phyloP scores from a whole-genome alignment of 305 asterid species.

The Rubia balearica region DNA sequence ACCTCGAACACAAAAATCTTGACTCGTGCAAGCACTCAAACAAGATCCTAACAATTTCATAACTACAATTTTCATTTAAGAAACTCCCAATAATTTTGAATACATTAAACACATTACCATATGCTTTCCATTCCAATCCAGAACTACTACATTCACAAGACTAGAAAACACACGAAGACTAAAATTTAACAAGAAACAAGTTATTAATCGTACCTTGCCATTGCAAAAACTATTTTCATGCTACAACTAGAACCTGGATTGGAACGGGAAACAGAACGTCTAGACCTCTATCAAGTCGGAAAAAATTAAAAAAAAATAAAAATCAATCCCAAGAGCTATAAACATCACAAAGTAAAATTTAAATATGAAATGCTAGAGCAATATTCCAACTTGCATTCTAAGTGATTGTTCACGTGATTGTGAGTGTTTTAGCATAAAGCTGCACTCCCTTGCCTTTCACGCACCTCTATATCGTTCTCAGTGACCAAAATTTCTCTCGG shows the following conservation, averaged over 20 bases:
- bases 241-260: neutral
- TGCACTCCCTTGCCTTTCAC: constrained; percentile 20
- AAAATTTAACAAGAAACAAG: too few species aligned
- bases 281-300: neutral
- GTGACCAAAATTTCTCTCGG: constrained; percentile 60
- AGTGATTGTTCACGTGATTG: too few species aligned
- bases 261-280: too few species aligned
- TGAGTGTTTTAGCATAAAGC: too few species aligned
- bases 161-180: too few species aligned
- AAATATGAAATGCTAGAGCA: neutral
- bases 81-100: neutral
- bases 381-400: neutral
- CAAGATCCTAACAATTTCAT: neutral
- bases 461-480: constrained; percentile 34
- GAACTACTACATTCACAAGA: neutral
- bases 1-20: too few species aligned
- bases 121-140: neutral
- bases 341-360: neutral
- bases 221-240: constrained; percentile 25
- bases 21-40: too few species aligned
- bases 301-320: neutral
- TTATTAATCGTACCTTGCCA: too few species aligned
- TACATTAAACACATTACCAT: neutral
- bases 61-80: too few species aligned
- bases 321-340: neutral